phyloP scores from a whole-genome alignment of 345 rosid genomes.

The Murraya paniculata region DNA sequence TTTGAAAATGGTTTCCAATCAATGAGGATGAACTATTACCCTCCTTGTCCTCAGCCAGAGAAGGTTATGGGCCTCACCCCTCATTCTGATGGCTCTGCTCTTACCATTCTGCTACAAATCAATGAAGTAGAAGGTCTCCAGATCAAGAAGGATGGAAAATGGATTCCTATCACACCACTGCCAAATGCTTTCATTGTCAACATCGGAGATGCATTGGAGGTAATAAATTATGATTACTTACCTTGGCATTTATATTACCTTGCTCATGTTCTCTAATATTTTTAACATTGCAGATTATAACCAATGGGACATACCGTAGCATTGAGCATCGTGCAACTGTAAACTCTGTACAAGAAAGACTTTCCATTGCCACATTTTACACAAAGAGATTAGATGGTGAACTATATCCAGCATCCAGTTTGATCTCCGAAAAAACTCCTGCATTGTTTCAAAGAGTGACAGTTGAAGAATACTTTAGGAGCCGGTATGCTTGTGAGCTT shows the following conservation, averaged over 20 bases:
- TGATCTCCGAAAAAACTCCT: constrained; percentile 25
- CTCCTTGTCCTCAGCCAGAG: constrained; percentile 34
- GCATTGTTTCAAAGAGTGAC: constrained; percentile 29
- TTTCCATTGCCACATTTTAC: not conserved
- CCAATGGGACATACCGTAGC: no score
- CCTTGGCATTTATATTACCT: not conserved
- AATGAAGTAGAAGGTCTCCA: no score
- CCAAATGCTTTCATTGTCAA: no score
- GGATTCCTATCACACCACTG: no score
- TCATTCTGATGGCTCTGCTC: not conserved
- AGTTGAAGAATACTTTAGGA: no score
- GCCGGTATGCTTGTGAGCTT: no score
- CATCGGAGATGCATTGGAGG: not conserved
- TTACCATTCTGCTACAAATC: not conserved
- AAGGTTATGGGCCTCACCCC: not conserved
- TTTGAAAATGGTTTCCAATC: constrained; percentile 16
- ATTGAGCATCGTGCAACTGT: no score
- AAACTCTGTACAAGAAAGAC: no score
- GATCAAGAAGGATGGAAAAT: no score
- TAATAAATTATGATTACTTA: no score
- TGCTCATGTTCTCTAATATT: not conserved
- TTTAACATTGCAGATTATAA: constrained; percentile 30
- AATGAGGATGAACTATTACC: constrained; percentile 34
- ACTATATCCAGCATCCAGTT: constrained; percentile 23
- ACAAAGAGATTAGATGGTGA: not conserved